Conservation (phyloP, 371 early-diverging fungal species). For the Encephalitozoon cuniculi region DNA sequence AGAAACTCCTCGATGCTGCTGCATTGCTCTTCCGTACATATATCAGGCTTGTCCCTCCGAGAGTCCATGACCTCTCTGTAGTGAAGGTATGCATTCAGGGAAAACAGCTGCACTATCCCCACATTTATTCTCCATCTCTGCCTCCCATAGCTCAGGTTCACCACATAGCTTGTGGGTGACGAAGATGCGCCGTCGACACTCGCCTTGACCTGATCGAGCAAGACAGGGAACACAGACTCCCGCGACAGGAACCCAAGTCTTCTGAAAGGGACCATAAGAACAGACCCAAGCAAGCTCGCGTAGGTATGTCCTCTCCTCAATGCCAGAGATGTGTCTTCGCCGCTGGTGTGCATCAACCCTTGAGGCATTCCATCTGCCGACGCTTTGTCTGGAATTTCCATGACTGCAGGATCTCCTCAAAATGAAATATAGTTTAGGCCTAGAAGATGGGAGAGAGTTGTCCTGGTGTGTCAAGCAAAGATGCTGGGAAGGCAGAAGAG, state of each 20-base stretch:
- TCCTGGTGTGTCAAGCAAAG: constrained; percentile 71
- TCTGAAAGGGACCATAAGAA: neutral
- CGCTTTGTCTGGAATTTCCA: neutral
- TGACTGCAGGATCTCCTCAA: neutral
- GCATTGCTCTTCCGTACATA: neutral
- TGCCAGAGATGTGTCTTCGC: neutral
- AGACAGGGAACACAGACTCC: neutral
- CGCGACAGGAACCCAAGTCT: neutral
- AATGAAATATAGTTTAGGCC: neutral
- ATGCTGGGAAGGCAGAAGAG: constrained; percentile 78
- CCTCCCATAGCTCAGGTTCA: neutral
- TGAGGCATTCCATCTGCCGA: neutral
- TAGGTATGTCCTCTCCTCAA: neutral
- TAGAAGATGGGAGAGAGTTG: constrained; percentile 9
- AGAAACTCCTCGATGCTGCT: constrained; percentile 3
- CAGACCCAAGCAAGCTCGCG: neutral
- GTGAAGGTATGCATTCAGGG: neutral
- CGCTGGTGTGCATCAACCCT: neutral
- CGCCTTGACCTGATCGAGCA: neutral
- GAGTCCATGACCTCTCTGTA: neutral
- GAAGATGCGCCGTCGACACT: neutral
- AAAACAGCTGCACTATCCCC: neutral
- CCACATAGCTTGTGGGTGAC: neutral
- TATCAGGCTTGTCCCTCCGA: neutral
- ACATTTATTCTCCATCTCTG: neutral